These are phyloP conservation scores for Prosopis cineraria DNA, from an alignment of 306 rosid species.

Conservation along the genomic window DNA sequence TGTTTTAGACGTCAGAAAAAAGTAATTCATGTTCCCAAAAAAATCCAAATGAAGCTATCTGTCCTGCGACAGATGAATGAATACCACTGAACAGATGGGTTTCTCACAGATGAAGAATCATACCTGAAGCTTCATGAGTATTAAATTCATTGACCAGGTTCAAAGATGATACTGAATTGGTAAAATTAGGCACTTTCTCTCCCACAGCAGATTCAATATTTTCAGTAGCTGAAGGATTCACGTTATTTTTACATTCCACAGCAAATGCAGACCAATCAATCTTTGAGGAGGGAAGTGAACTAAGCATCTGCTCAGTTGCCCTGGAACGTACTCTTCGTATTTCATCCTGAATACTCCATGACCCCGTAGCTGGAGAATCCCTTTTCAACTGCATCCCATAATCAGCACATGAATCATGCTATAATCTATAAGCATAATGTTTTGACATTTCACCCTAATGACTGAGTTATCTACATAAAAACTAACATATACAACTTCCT, in stretches of 20 bases:
- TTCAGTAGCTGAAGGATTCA: constrained; percentile 46
- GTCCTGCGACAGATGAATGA: constrained; percentile 4
- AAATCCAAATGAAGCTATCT: constrained; percentile 23
- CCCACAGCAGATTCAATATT: constrained; percentile 40
- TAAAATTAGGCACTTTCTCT: constrained; percentile 41
- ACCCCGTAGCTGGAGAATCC: constrained; percentile 66
- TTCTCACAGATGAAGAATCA: constrained; percentile 30
- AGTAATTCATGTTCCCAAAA: constrained; percentile 3
- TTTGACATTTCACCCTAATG: neutral
- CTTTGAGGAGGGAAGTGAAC: constrained; percentile 70
- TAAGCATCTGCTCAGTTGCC: constrained; percentile 95
- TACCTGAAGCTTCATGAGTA: constrained; percentile 47
- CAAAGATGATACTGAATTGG: constrained; percentile 11
- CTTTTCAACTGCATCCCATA: constrained; percentile 64
- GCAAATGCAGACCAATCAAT: constrained; percentile 65
- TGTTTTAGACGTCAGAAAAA: constrained; percentile 29
- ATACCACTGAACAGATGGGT: constrained; percentile 26
- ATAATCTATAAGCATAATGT: constrained; percentile 28
- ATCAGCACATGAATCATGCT: constrained; percentile 34
- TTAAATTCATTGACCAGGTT: neutral
- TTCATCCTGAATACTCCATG: constrained; percentile 99
- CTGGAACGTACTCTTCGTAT: constrained; percentile 83
- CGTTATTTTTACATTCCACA: constrained; percentile 48
- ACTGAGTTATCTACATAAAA: neutral
- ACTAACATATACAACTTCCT: constrained; percentile 14